Conservation (phyloP, 2,329 filamentous ascomycete species). For the Hymenoscyphus salicellus region DNA sequence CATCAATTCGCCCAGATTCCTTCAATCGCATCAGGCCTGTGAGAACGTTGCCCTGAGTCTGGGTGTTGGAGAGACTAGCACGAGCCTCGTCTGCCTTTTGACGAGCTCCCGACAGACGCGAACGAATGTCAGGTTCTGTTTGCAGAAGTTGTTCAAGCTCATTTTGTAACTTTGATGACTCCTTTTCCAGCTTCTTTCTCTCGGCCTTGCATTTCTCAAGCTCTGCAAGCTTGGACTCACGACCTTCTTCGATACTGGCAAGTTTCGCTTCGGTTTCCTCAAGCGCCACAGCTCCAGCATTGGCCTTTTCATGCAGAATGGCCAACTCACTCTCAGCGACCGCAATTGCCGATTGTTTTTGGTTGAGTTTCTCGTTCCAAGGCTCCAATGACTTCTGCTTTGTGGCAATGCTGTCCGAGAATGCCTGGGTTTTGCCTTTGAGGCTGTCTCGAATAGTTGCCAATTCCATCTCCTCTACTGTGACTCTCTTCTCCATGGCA, state of each 20-base stretch:
- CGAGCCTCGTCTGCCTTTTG: slow-evolving; percentile 96
- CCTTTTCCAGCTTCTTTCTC: slow-evolving; percentile 69
- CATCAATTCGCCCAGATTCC: slow-evolving; percentile 93
- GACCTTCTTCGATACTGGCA: slow-evolving; percentile 65
- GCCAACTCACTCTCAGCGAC: slow-evolving; percentile 93
- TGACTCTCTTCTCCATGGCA: slow-evolving; percentile 72
- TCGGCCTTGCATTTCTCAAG: slow-evolving; percentile 73
- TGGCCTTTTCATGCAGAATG: slow-evolving; percentile 85
- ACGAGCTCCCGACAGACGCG: slow-evolving; percentile 81
- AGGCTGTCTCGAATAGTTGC: slow-evolving; percentile 78
- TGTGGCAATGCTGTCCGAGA: slow-evolving; percentile 85
- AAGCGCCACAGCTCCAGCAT: slow-evolving; percentile 78
- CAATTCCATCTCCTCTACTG: slow-evolving; percentile 77
- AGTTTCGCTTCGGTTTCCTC: slow-evolving; percentile 83
- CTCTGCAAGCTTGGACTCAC: slow-evolving; percentile 67
- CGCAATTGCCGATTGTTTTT: slow-evolving; percentile 90
- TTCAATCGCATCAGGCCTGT: slow-evolving; percentile 90
- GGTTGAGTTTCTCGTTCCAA: slow-evolving; percentile 95
- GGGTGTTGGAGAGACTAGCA: slow-evolving; percentile 82
- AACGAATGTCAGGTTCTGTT: slow-evolving; percentile 77
- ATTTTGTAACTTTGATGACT: slow-evolving; percentile 66
- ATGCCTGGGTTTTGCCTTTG: slow-evolving; percentile 92
- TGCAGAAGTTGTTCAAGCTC: slow-evolving; percentile 70
- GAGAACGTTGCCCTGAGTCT: slow-evolving; percentile 89
- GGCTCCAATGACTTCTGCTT: slow-evolving; percentile 95